Base-by-base conservation (phyloP, 441 rosid species). In the Gossypium laxum region DNA sequence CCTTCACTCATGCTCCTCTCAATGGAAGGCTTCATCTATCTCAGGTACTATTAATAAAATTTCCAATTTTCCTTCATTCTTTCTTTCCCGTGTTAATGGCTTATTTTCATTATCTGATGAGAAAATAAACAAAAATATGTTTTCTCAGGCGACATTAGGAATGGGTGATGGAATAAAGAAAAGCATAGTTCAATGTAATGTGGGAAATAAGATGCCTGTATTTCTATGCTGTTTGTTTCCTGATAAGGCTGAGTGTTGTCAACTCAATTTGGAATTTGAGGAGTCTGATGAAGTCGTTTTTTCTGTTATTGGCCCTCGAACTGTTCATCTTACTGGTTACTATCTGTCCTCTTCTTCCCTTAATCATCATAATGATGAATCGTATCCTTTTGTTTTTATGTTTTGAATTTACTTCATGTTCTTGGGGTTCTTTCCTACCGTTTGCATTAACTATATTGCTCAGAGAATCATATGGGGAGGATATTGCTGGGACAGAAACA, bases 241-340 rank as follows among this genome's bases (percentile, higher is more conserved):
- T 19, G 80, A 75, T 0, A 70, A 71, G 76, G 14, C 68, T 0
- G 95, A 90, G 75, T 78, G 86, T 15, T 88, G 84, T 47, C 97
- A 83, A 19, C 22, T 91, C 51, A 80, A 90, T 73, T 67, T 91
- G 69, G 93, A 89, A 81, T 92, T 85, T 69, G 88, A 89, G 28
- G 95, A 90, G 75, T 75, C 76, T 61, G 87, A 83, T 26, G 85
- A 89, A 28, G 98, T 89, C 61, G 63, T 86, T 6, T 89, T 92
- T 75, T 89, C 92, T 0, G 93, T 92, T 34, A 56, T 92, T 22
- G 96, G 98, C 11, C 88, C 92, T 24, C 83, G 78, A 0, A 85
- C 86, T 55, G 81, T 90, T 76, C 98, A 92, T 65, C 85, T 92
- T 63, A 80, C 93, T 67, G 96, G 96, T 73, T 88, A 85, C 83